Evolutionary conservation across 805 yeast genomes (phyloP).

Genomic region (Yarrowia sp.): DNA sequence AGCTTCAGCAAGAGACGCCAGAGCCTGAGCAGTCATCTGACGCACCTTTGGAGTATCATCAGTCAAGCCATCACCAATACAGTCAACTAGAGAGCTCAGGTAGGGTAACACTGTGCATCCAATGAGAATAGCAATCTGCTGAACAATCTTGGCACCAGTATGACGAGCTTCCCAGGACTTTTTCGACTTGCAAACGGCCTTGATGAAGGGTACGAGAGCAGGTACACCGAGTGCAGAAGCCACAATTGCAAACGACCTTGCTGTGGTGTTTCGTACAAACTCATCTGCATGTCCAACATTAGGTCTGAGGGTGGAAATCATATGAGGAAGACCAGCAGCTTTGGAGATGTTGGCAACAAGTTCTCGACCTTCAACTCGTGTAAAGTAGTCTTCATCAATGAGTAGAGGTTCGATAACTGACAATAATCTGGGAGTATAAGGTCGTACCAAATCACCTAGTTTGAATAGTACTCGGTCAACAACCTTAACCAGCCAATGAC

Average conservation of each 20-base stretch:
- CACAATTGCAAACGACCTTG: constrained; percentile 79
- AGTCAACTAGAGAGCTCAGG: constrained; percentile 59
- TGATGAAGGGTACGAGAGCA: constrained; percentile 70
- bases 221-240: constrained; percentile 76
- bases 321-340: constrained; percentile 77
- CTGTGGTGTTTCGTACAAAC: constrained; percentile 68
- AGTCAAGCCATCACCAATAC: constrained; percentile 55
- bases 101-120: constrained; percentile 79
- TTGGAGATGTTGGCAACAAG: constrained; percentile 70
- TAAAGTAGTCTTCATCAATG: constrained; percentile 72
- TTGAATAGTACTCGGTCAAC: constrained; percentile 65
- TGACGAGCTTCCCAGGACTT: constrained; percentile 81
- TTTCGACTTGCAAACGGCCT: constrained; percentile 73
- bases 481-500: constrained; percentile 76
- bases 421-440: constrained; percentile 69
- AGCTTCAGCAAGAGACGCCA: constrained; percentile 75
- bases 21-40: constrained; percentile 65
- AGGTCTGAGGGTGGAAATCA: constrained; percentile 75
- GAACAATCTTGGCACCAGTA: constrained; percentile 75
- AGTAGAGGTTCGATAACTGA: constrained; percentile 75
- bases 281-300: constrained; percentile 84
- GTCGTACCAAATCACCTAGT: constrained; percentile 63
- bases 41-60: constrained; percentile 72
- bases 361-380: constrained; percentile 77
- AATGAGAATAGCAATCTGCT: constrained; percentile 64